phyloP scores from a whole-genome alignment of 228 moss, liverwort and hornwort genomes.

The Sphagnum magellanicum region DNA sequence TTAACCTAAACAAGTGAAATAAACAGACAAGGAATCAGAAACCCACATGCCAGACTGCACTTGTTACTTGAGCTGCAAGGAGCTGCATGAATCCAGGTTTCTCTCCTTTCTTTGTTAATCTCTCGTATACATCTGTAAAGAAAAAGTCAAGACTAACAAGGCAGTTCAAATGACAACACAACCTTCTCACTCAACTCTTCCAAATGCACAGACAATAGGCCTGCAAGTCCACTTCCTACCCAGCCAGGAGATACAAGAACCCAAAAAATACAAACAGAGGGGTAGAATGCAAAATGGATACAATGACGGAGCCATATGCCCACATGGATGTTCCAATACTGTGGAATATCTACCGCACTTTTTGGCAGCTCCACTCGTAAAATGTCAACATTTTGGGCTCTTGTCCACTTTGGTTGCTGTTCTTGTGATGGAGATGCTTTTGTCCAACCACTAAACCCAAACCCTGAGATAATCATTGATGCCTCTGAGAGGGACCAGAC shows the following conservation, averaged over 20 bases:
- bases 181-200: no score
- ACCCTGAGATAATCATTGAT: constrained; percentile 44
- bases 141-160: constrained; percentile 5
- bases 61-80: constrained; percentile 52
- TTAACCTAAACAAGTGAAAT: no score
- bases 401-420: constrained; percentile 29
- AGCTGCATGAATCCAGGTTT: constrained; percentile 48
- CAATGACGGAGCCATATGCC: constrained; percentile 59
- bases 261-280: background rate
- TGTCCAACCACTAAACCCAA: constrained; percentile 61
- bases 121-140: constrained; percentile 44
- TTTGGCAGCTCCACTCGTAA: constrained; percentile 40
- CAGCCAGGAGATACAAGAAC: no score
- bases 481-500: constrained; percentile 62
- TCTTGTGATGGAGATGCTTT: constrained; percentile 8
- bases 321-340: constrained; percentile 72
- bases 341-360: constrained; percentile 50
- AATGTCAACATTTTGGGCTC: constrained; percentile 53
- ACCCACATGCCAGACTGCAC: constrained; percentile 67
- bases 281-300: constrained; percentile 9
- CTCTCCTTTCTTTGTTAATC: constrained; percentile 20
- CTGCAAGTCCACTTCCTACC: no score
- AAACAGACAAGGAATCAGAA: background rate
- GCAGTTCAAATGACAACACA: no score
- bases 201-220: no score